Percentiles rank a stretch among this genome's conserved stretches.
phyloP scores from a whole-genome alignment of 2,329 filamentous ascomycete species.

The Sarocladium brachiariae region DNA sequence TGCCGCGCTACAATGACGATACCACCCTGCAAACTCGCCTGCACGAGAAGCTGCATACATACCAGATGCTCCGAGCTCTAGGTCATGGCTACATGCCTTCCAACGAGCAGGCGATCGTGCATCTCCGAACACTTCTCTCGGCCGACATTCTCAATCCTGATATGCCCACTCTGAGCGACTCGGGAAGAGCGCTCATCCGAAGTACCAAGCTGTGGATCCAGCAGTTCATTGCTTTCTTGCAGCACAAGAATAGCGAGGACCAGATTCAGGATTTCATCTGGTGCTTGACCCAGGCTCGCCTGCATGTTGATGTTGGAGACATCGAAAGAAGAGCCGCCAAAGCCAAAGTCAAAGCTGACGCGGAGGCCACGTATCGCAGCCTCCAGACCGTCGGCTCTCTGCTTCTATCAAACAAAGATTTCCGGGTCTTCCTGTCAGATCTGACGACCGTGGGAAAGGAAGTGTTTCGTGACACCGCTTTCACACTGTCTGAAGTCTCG shows the following conservation, averaged over 20 bases:
- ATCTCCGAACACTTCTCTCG: slow-evolving; percentile 71
- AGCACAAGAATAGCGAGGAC: slow-evolving; percentile 75
- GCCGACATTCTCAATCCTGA: slow-evolving; percentile 73
- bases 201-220: slow-evolving; percentile 67
- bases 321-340: slow-evolving; percentile 21
- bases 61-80: slow-evolving; percentile 82
- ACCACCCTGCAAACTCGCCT: slow-evolving; percentile 70
- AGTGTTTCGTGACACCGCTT: slow-evolving; percentile 80
- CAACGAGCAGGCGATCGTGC: slow-evolving; percentile 74
- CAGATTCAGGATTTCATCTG: slow-evolving; percentile 90
- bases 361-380: slow-evolving; percentile 58
- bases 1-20: slow-evolving; percentile 78
- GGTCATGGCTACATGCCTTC: slow-evolving; percentile 86
- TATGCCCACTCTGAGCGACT: slow-evolving; percentile 61
- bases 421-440: slow-evolving; percentile 78
- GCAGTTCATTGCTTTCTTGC: slow-evolving; percentile 73
- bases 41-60: slow-evolving; percentile 85
- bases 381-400: slow-evolving; percentile 75
- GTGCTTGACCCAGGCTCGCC: slow-evolving; percentile 68
- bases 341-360: slow-evolving; percentile 27
- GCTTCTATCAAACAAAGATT: slow-evolving; percentile 85
- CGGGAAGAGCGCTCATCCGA: slow-evolving; percentile 66
- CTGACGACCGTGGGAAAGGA: slow-evolving; percentile 71
- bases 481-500: slow-evolving; percentile 69
- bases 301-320: slow-evolving; percentile 33